Base-by-base conservation (phyloP, 345 rosid species). In the Turnera subulata region DNA sequence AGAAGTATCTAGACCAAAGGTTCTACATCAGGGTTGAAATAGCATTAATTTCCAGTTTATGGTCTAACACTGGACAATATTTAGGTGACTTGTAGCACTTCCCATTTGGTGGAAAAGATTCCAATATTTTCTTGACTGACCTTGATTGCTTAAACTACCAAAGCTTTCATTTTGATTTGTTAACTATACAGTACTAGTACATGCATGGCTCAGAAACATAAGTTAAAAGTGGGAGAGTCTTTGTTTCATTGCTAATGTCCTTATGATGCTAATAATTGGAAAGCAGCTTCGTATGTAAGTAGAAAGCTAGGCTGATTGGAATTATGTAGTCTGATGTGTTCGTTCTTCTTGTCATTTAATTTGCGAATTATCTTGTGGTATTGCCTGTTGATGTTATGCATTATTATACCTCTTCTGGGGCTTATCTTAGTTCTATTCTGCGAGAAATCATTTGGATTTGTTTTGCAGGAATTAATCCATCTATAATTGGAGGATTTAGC, bases 401-500 rank as follows among this genome's bases (percentile, higher is more conserved):
- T 8, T 29, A 8, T 18, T 50, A 22, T 12, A 42, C 21, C 17
- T 44, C 13, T 65, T 52, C 26, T 13, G 18, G 12, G 18, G 18
- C 46, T 46, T n/a, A 1, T 33, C 22, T 46, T 24, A 55, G 37
- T 62, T 53, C 20, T 20, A 16, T 65, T 16, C 52, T 46, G 24
- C n/a, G 46, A 54, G 21, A 52, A 59, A 37, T 44, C 17, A 15
- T 35, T n/a, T 17, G 53, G 35, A 39, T 39, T 18, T 66, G 54
- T 69, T 57, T 37, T n/a, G 65, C 80, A 92, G 97, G 89, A 58
- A 66, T 89, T 48, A 83, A 84, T 73, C 95, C 97, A 35, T 92
- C 96, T 44, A 62, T 92, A 54, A 78, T 92, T 48, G 98, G 95
- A 9, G 93, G 93, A 7, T 92, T 92, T 60, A 89, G 85, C 69